Base-by-base conservation (phyloP, 768 basidiomycete genomes). In the Suillus decipiens region DNA sequence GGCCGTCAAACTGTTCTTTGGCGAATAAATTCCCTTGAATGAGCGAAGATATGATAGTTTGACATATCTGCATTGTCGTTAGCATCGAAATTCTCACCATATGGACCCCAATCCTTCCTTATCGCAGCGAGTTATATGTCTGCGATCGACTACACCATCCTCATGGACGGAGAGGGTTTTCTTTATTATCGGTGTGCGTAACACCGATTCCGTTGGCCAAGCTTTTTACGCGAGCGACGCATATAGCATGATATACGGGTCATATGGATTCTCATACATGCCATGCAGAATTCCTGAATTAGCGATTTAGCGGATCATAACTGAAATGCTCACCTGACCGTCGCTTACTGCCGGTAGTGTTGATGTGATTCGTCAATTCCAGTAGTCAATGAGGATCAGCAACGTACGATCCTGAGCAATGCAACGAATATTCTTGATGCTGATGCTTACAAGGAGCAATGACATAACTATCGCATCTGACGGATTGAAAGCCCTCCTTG, bases 21-120 rank as follows among this genome's bases (percentile, higher is more conserved):
- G 73, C 71, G 37, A 61, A 54, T 11, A 74, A 57, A 55, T 72
- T 66, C 37, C 73, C 67, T 61, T 71, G 73, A 33, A 69, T 53
- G 31, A 70, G 33, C 14, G 66, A 28, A 24, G 7, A 34, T 19
- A 19, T 66, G 33, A 34, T 51, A 45, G 42, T 61, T 57, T 14
- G 48, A 53, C 42, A 68, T 63, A 43, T 68, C 66, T 15, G 10
- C 22, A n/a, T 56, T 56, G 36, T 56, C 54, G 31, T 34, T 47
- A 17, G 48, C 48, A 28, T 39, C 55, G 11, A 57, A 28, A 56
- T 39, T 14, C 37, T 28, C 15, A 24, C 37, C 55, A 19, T 12
- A 36, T 34, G 55, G 64, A 36, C 54, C 37, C 17, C 22, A 17
- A 55, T 53, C 19, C 48, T 63, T 45, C 63, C 58, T 48, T 66